Base-by-base conservation (phyloP, 2,329 filamentous ascomycete species). In the Sclerotinia trifoliorum region DNA sequence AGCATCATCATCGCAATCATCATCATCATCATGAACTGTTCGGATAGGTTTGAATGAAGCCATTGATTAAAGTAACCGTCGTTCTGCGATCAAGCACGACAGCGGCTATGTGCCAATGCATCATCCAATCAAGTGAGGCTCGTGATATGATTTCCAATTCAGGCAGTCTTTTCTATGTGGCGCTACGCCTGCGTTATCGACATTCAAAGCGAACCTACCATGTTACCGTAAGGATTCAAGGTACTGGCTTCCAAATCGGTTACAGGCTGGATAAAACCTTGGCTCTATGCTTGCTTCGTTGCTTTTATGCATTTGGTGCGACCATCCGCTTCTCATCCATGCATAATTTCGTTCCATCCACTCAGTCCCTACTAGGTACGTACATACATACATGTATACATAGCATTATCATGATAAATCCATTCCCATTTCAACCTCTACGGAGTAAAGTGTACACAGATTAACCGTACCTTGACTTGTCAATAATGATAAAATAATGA, bases 141-240 rank as follows among this genome's bases (percentile, higher is more conserved):
- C 48, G 44, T 44, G 58, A 61, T 61, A 21, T 49, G 44, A 61
- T 61, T 24, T 49, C 58, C 58, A 61, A 8, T 19, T 11, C 49
- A 15, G 44, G 4, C 32, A 51, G 35, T n/a, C n/a, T 51, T 51
- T 63, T 26, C 46, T 26, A 46, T 39, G 60, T 63, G 60, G 60
- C 60, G 60, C 60, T 63, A 63, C 46, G 29, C 39, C 46, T 51
- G 60, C 60, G n/a, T 63, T 51, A 51, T 63, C 60, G 46, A 63
- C 26, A 51, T 35, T 39, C 60, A 39, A 39, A 29, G 46, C 29
- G 46, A 39, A n/a, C 29, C 29, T 21, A 15, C 29, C 46, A 62
- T 62, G 29, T 24, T 39, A 19, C 29, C 19, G 6, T 29, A 49
- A 39, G 58, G n/a, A 51, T 35, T 51, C 46, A 62, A 8, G 13